phyloP scores from a whole-genome alignment of 2,329 filamentous ascomycete species.

The Aspergillus fumigatus region DNA sequence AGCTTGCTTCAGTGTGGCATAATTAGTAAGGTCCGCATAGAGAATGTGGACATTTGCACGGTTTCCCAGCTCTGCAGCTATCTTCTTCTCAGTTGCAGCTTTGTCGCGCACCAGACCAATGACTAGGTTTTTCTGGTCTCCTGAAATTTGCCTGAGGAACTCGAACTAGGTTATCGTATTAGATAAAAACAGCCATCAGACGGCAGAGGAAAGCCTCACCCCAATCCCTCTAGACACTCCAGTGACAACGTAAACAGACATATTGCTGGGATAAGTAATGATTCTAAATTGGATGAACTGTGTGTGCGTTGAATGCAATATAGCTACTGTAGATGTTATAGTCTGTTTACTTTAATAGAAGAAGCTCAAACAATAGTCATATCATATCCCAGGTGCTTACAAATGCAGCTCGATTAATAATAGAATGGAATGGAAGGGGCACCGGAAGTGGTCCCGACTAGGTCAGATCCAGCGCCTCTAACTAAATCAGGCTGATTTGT shows the following conservation, averaged over 20 bases:
- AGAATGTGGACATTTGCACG: slow-evolving; percentile 46
- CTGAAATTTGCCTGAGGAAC: slow-evolving; percentile 46
- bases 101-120: slow-evolving; percentile 49
- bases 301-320: neutral
- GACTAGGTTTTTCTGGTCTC: slow-evolving; percentile 41
- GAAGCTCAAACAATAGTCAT: neutral
- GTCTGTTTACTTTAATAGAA: neutral
- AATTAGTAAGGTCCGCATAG: slow-evolving; percentile 42
- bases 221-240: slow-evolving; percentile 1
- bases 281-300: neutral
- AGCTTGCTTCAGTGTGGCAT: slow-evolving; percentile 34
- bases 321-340: neutral
- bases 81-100: slow-evolving; percentile 40
- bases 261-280: neutral
- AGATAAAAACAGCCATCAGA: slow-evolving; percentile 48
- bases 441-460: too few species aligned
- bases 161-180: slow-evolving; percentile 55
- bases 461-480: neutral
- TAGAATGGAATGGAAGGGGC: neutral
- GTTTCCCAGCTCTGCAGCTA: slow-evolving; percentile 37
- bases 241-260: slow-evolving; percentile 3
- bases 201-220: neutral
- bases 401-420: neutral
- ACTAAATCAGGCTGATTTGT: neutral
- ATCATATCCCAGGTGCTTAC: neutral